These are phyloP conservation scores for Hawksworthiomyces lignivorus DNA, from an alignment of 2,329 filamentous ascomycete species.

Conservation along the genomic window DNA sequence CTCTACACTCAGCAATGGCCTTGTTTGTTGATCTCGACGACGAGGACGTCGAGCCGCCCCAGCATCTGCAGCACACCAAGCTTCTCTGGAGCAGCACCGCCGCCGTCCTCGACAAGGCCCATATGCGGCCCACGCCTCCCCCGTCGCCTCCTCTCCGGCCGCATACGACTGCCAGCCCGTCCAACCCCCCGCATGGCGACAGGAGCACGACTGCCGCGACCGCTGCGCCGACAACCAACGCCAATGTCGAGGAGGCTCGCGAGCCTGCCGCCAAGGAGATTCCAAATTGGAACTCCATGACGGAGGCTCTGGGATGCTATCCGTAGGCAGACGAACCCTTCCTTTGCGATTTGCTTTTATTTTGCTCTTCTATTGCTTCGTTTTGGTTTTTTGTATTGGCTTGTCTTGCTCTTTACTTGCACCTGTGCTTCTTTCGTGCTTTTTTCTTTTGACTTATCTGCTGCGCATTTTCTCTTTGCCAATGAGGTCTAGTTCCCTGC, in stretches of 20 bases:
- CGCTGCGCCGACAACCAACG: background rate
- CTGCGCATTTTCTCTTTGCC: background rate
- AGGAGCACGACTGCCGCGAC: background rate
- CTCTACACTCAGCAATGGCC: too few relatives aligned
- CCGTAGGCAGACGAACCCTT: conserved; percentile 46
- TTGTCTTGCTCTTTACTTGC: background rate
- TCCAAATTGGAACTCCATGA: conserved; percentile 52
- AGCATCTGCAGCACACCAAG: conserved; percentile 17
- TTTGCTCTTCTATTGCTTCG: conserved; percentile 9
- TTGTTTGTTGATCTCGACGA: conserved; percentile 26
- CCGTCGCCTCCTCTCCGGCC: conserved; percentile 7
- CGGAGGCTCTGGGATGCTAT: conserved; percentile 58
- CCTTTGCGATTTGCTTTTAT: too few relatives aligned
- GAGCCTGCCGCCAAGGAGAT: conserved; percentile 27
- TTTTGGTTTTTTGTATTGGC: background rate
- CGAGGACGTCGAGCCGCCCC: conserved; percentile 22
- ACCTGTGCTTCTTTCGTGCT: background rate
- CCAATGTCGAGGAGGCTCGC: conserved; percentile 16
- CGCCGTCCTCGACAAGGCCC: conserved; percentile 6
- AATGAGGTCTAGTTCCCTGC: conserved; percentile 12
- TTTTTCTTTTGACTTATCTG: background rate
- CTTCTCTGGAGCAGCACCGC: conserved; percentile 16
- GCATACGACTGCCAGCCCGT: too few relatives aligned
- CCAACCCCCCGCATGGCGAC: too few relatives aligned
- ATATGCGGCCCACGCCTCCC: conserved; percentile 7